Evolutionary conservation across 148 eudicot species (phyloP).

Genomic region (Chenopodium quinoa): DNA sequence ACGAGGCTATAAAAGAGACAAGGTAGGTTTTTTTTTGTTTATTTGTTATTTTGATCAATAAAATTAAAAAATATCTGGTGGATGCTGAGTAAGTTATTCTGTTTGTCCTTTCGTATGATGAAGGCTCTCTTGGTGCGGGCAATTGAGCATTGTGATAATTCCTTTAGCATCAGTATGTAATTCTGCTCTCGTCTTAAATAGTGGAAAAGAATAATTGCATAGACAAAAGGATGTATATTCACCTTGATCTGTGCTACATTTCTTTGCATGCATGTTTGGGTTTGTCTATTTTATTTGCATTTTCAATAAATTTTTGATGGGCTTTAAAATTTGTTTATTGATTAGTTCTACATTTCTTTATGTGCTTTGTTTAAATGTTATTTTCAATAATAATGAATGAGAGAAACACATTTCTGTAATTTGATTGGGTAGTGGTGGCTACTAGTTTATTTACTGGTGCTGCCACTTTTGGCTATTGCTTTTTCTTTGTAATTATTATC

Average conservation of each 20-base stretch:
- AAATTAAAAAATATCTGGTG: neutral
- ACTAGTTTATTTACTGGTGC: neutral
- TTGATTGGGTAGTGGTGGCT: neutral
- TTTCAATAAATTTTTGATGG: neutral
- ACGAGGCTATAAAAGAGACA: constrained; percentile 63
- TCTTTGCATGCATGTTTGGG: neutral
- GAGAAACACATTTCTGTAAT: neutral
- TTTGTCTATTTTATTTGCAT: neutral
- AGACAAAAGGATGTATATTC: neutral
- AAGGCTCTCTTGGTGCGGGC: neutral
- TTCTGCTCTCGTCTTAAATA: neutral
- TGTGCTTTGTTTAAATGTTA: too few species aligned
- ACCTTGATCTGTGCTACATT: neutral
- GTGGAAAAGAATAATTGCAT: neutral
- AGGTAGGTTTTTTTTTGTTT: constrained; percentile 42
- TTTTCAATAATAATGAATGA: too few species aligned
- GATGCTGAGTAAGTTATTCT: neutral
- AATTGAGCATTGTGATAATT: neutral
- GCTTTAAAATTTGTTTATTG: neutral
- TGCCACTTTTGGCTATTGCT: neutral
- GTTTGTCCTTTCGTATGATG: neutral
- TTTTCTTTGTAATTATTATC: neutral
- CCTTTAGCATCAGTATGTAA: neutral
- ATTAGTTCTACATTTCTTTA: too few species aligned
- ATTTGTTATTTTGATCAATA: neutral